These are phyloP conservation scores for Thalassiosira allenii DNA, from an alignment of 352 stramenopile species.

Conservation along the genomic window DNA sequence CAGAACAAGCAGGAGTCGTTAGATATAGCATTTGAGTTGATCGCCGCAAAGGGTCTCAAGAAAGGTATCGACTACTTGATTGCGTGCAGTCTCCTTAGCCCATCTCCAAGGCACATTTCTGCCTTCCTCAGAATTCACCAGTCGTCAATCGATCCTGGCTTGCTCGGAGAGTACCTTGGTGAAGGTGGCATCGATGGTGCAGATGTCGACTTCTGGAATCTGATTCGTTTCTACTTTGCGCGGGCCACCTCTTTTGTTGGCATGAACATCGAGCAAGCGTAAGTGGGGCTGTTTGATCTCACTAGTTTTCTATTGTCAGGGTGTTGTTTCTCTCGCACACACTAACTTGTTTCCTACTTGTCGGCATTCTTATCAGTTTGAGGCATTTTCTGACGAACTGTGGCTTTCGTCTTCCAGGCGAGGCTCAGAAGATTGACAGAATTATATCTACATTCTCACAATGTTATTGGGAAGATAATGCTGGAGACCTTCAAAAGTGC, in stretches of 20 bases:
- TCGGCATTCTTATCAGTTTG: slow-evolving; percentile 68
- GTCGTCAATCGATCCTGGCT: slow-evolving; percentile 90
- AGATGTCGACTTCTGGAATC: slow-evolving; percentile 88
- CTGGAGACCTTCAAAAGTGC: slow-evolving; percentile 76
- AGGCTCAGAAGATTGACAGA: slow-evolving; percentile 98
- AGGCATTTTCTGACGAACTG: slow-evolving; percentile 97
- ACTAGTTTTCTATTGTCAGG: too few relatives aligned
- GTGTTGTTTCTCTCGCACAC: not conserved
- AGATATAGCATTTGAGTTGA: slow-evolving; percentile 79
- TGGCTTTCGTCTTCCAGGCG: slow-evolving; percentile 96
- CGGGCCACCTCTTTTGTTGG: slow-evolving; percentile 96
- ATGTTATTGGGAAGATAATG: slow-evolving; percentile 98
- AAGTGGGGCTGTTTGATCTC: slow-evolving; percentile 26
- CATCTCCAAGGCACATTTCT: slow-evolving; percentile 90
- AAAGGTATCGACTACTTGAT: slow-evolving; percentile 89
- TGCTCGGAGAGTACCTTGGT: slow-evolving; percentile 96
- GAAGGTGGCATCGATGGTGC: slow-evolving; percentile 84
- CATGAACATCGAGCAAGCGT: slow-evolving; percentile 96
- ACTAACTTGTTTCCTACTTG: not conserved
- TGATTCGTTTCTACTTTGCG: slow-evolving; percentile 95
- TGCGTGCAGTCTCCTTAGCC: slow-evolving; percentile 84
- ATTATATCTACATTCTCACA: slow-evolving; percentile 97
- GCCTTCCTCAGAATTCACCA: slow-evolving; percentile 95
- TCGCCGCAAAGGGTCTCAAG: slow-evolving; percentile 76
- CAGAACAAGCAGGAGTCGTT: slow-evolving; percentile 66